Base-by-base conservation (phyloP, 805 yeast species). In the Kuraishia cidri region DNA sequence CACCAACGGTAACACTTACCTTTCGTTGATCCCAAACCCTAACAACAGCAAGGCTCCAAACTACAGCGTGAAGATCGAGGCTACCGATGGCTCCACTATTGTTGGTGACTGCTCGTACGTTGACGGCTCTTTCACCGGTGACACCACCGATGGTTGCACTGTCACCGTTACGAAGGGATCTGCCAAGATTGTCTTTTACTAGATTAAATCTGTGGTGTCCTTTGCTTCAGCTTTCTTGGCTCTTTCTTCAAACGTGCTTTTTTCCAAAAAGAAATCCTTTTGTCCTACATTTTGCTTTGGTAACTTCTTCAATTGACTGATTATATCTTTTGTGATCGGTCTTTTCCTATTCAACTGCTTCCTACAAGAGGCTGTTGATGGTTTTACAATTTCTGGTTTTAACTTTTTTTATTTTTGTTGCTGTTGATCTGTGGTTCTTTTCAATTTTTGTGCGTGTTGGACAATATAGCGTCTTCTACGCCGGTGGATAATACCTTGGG, bases 11-110 rank as follows among this genome's bases (percentile, higher is more conserved):
- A 65, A 75, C 48, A 68, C 95, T 34, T 88, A 85, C 72, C 62
- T 90, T 48, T 85, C 96, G 6, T 66, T 90, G 61, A 85, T 87
- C 62, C 96, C 96, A 62, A 90, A 90, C 69, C 95, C 97, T 52
- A 87, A 88, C 76, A 85, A 84, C 71, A 44, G 54, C 15, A 55
- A 69, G 14, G 64, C 88, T 36, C 68, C 74, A 40, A 72, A 72
- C 63, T 72, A 51, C 52, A 69, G 58, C 40, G 75, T 72, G 36
- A 66, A 66, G 48, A 57, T 58, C 37, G 62, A 46, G 37, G 60
- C 62, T 28, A 43, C 52, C 24, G 55, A 52, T 32, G 64, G 60
- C 32, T 48, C 58, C 18, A 38, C 53, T 25, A 48, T 54, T 26
- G 51, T 43, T 37, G 72, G 72, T 37, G 51, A 53, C 32, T 66